Evolutionary conservation across 192 early-diverging fungal genomes (phyloP).

Genomic region (Coemansia sp.): DNA sequence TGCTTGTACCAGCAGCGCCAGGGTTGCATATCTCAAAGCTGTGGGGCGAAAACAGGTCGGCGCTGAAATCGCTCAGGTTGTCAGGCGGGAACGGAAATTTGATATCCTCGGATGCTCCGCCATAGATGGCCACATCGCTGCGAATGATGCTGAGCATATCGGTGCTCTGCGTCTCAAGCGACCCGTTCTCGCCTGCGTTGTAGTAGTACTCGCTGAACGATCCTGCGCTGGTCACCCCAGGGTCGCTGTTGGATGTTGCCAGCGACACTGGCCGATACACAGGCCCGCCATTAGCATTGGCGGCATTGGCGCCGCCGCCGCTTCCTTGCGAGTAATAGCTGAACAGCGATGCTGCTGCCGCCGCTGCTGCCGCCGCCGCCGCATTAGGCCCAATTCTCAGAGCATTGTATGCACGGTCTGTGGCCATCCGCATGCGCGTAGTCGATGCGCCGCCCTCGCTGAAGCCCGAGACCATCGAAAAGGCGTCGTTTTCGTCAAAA

Average conservation of each 20-base stretch:
- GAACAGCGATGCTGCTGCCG: slow-evolving; percentile 16
- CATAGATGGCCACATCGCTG: slow-evolving; percentile 48
- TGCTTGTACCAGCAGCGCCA: background rate
- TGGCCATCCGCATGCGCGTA: slow-evolving; percentile 46
- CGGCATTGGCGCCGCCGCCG: background rate
- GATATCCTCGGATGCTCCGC: slow-evolving; percentile 43
- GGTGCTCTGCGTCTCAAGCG: slow-evolving; percentile 10
- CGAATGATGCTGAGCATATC: slow-evolving; percentile 43
- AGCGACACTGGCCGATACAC: slow-evolving; percentile 6
- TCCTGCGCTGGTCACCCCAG: slow-evolving; percentile 30
- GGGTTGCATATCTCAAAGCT: slow-evolving; percentile 11
- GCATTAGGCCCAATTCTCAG: slow-evolving; percentile 30
- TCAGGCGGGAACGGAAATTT: slow-evolving; percentile 51
- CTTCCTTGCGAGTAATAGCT: slow-evolving; percentile 18
- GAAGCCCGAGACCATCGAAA: slow-evolving; percentile 39
- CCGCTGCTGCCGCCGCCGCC: slow-evolving; percentile 8
- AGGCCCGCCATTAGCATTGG: background rate
- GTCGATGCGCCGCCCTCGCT: slow-evolving; percentile 53
- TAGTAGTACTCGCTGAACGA: slow-evolving; percentile 40
- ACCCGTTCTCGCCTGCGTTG: slow-evolving; percentile 6
- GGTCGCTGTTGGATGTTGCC: slow-evolving; percentile 17
- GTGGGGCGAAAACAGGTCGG: slow-evolving; percentile 17
- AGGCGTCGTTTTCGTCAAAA: slow-evolving; percentile 24
- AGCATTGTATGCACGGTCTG: slow-evolving; percentile 44
- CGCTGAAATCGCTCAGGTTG: slow-evolving; percentile 51